A percentile compares a stretch with the other conserved stretches of the same genome.
phyloP scores from a whole-genome alignment of 208 protist species.

The Naegleria gruberi region DNA sequence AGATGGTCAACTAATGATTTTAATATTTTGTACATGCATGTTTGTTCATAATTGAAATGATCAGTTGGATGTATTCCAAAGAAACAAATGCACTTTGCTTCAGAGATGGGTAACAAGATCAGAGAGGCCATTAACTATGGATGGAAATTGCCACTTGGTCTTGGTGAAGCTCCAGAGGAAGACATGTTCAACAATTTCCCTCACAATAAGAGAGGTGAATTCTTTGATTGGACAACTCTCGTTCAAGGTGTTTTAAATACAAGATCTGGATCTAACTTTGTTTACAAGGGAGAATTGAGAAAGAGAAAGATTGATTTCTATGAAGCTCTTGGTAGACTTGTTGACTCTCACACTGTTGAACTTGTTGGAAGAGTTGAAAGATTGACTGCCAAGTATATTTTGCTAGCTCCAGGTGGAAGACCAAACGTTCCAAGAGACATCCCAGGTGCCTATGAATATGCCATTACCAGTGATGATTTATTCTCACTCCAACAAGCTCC shows the following conservation, averaged over 20 bases:
- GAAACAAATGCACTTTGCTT: constrained; percentile 66
- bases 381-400: constrained; percentile 45
- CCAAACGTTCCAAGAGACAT: constrained; percentile 52
- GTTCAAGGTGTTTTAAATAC: constrained; percentile 48
- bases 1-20: no score
- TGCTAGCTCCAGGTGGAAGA: constrained; percentile 59
- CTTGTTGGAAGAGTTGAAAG: constrained; percentile 23
- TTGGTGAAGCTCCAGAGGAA: neutral
- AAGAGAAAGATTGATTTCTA: constrained; percentile 52
- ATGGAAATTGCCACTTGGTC: constrained; percentile 24
- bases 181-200: neutral
- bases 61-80: constrained; percentile 71
- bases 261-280: constrained; percentile 59
- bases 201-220: neutral
- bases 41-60: no score
- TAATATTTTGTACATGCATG: no score
- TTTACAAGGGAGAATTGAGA: constrained; percentile 52
- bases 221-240: constrained; percentile 32
- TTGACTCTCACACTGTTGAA: constrained; percentile 54
- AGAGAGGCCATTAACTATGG: constrained; percentile 31
- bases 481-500: constrained; percentile 56
- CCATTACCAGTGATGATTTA: constrained; percentile 69
- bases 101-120: constrained; percentile 40
- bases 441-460: constrained; percentile 37
- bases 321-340: constrained; percentile 49